Evolutionary conservation across 2,329 filamentous ascomycete species (phyloP).

Genomic region (Rasamsonia emersonii): DNA sequence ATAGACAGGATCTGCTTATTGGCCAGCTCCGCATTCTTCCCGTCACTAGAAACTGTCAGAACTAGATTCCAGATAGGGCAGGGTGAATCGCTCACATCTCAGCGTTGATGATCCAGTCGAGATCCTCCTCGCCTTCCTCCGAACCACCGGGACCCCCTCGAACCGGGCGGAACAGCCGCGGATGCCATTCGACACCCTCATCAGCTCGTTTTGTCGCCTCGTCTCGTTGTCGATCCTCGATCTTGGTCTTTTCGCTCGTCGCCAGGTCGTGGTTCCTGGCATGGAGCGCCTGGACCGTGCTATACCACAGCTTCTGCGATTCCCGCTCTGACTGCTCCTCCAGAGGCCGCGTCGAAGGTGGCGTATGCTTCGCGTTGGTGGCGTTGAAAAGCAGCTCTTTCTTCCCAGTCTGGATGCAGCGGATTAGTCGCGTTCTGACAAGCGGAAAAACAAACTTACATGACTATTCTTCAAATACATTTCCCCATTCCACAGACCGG

Average conservation of each 20-base stretch:
- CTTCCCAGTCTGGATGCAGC: conserved; percentile 79
- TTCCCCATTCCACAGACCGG: conserved; percentile 86
- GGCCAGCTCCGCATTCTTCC: conserved; percentile 57
- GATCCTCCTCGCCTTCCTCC: conserved; percentile 75
- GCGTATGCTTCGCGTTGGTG: conserved; percentile 63
- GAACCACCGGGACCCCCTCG: conserved; percentile 59
- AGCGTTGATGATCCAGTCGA: conserved; percentile 93
- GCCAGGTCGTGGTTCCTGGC: conserved; percentile 79
- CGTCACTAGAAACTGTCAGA: conserved; percentile 44
- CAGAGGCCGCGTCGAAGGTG: conserved; percentile 65
- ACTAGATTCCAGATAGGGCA: neutral
- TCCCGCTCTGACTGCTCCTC: conserved; percentile 84
- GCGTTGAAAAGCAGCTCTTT: conserved; percentile 89
- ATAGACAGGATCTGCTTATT: conserved; percentile 78
- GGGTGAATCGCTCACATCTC: conserved; percentile 53
- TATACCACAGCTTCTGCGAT: conserved; percentile 79
- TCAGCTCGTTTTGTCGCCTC: conserved; percentile 74
- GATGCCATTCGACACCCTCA: conserved; percentile 77
- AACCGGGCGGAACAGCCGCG: conserved; percentile 72
- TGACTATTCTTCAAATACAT: conserved; percentile 83
- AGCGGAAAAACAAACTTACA: conserved; percentile 40
- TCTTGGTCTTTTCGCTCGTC: conserved; percentile 91
- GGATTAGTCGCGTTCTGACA: too few relatives aligned
- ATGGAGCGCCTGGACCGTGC: conserved; percentile 72
- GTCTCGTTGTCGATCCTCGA: conserved; percentile 85